A percentile compares a stretch with the other conserved stretches of the same genome.
phyloP scores from a whole-genome alignment of 2,329 filamentous ascomycete species.

The Lachnellula suecica region DNA sequence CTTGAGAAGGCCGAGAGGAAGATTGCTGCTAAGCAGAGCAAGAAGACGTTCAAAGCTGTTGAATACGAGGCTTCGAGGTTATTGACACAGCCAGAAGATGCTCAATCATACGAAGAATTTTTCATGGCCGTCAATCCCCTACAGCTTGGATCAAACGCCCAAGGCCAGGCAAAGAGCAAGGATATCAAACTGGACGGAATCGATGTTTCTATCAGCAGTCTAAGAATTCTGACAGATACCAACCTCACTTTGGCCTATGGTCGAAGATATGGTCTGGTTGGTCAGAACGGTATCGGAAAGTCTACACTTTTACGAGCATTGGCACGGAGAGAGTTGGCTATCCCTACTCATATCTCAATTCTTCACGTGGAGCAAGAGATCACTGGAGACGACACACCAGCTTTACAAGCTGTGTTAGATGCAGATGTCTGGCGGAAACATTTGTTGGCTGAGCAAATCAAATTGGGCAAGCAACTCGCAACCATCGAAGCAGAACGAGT shows the following conservation, averaged over 20 bases:
- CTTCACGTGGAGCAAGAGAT: constrained; percentile 99
- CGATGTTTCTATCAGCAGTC: constrained; percentile 88
- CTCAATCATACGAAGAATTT: constrained; percentile 97
- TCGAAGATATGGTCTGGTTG: constrained; percentile 92
- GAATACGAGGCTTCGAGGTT: constrained; percentile 94
- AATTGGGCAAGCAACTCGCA: constrained; percentile 75
- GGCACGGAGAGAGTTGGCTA: constrained; percentile 87
- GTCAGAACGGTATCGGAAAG: constrained; percentile 99
- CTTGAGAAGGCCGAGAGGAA: constrained; percentile 98
- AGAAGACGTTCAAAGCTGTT: constrained; percentile 97
- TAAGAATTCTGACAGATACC: constrained; percentile 87
- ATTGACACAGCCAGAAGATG: constrained; percentile 76
- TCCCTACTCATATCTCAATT: constrained; percentile 97
- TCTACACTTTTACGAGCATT: constrained; percentile 91
- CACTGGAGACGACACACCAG: constrained; percentile 90
- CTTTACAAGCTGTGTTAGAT: constrained; percentile 91
- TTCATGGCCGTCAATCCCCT: constrained; percentile 99
- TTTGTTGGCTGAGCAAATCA: constrained; percentile 82
- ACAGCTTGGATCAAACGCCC: constrained; percentile 70
- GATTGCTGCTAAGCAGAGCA: constrained; percentile 96
- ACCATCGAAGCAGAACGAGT: constrained; percentile 76
- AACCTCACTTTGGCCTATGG: constrained; percentile 88
- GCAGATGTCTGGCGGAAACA: constrained; percentile 99
- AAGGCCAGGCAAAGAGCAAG: constrained; percentile 85
- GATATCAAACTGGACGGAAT: constrained; percentile 98